Conservation (phyloP, 768 basidiomycete species). For the Lactifluus pinguis region DNA sequence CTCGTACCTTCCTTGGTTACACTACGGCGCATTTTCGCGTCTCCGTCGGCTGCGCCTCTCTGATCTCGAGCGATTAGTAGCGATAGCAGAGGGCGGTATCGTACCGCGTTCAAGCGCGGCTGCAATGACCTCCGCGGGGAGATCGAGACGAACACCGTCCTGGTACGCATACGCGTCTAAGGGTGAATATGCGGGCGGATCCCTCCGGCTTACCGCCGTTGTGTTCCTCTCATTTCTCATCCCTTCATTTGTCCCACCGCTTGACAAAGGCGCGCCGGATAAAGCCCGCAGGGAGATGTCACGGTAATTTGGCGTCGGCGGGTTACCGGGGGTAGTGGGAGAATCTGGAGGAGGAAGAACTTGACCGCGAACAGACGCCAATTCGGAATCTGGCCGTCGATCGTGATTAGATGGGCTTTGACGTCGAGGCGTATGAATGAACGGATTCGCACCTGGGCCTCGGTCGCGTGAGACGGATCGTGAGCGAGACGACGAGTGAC, state of each 20-base stretch:
- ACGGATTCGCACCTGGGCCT: slow-evolving; percentile 77
- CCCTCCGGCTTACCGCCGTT: slow-evolving; percentile 40
- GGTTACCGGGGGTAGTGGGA: slow-evolving; percentile 59
- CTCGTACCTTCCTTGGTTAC: neutral
- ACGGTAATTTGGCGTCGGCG: slow-evolving; percentile 74
- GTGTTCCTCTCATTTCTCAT: slow-evolving; percentile 25
- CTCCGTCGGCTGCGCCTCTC: slow-evolving; percentile 49
- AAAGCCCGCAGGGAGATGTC: slow-evolving; percentile 77
- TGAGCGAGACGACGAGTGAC: slow-evolving; percentile 37
- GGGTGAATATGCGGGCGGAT: slow-evolving; percentile 86
- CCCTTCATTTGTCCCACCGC: slow-evolving; percentile 4
- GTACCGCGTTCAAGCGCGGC: slow-evolving; percentile 74
- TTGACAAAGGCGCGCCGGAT: slow-evolving; percentile 21
- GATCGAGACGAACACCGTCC: slow-evolving; percentile 87
- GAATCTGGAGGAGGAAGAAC: slow-evolving; percentile 56
- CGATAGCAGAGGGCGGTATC: slow-evolving; percentile 51
- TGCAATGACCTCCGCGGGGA: slow-evolving; percentile 87
- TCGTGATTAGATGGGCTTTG: slow-evolving; percentile 55
- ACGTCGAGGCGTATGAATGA: slow-evolving; percentile 60
- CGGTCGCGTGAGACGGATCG: slow-evolving; percentile 44
- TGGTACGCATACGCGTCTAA: slow-evolving; percentile 74
- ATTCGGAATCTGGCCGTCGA: slow-evolving; percentile 55
- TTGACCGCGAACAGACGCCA: slow-evolving; percentile 55
- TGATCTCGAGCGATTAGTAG: slow-evolving; percentile 38
- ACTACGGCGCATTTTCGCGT: slow-evolving; percentile 31